phyloP scores from a whole-genome alignment of 371 early-diverging fungal species.

The Mucor saturninus region DNA sequence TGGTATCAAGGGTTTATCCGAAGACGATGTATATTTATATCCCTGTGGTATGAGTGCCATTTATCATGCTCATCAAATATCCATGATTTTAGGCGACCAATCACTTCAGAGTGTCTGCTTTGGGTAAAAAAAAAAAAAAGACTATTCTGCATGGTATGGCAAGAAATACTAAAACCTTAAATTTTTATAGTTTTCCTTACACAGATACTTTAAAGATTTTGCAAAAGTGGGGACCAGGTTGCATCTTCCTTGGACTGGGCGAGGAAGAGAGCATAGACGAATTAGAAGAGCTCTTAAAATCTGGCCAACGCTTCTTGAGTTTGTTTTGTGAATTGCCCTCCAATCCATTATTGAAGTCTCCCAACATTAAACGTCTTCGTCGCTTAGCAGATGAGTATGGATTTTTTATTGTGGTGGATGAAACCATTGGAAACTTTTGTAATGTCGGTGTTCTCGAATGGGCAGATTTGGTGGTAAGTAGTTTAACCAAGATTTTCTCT shows the following conservation, averaged over 20 bases:
- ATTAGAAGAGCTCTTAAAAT: slow-evolving; percentile 64
- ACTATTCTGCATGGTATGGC: no score
- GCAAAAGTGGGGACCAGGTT: slow-evolving; percentile 90
- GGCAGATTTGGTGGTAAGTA: slow-evolving; percentile 91
- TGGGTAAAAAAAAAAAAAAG: slow-evolving; percentile 64
- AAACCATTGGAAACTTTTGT: slow-evolving; percentile 92
- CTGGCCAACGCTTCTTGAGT: slow-evolving; percentile 70
- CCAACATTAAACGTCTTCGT: slow-evolving; percentile 77
- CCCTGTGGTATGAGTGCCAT: slow-evolving; percentile 95
- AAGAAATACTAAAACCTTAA: not conserved
- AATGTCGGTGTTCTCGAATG: slow-evolving; percentile 78
- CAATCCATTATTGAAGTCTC: slow-evolving; percentile 89
- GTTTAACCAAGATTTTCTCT: slow-evolving; percentile 92
- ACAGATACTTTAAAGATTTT: slow-evolving; percentile 94
- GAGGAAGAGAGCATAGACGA: slow-evolving; percentile 72
- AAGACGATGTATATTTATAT: slow-evolving; percentile 86
- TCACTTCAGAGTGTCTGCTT: slow-evolving; percentile 84
- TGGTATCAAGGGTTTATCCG: slow-evolving; percentile 59
- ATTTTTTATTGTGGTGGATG: slow-evolving; percentile 89
- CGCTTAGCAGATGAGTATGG: slow-evolving; percentile 75
- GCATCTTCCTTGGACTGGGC: slow-evolving; percentile 86
- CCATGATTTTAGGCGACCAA: slow-evolving; percentile 51
- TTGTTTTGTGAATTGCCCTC: slow-evolving; percentile 94
- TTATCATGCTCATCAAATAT: slow-evolving; percentile 78
- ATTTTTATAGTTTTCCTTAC: slow-evolving; percentile 81